Evolutionary conservation across 768 basidiomycete species (phyloP).

Genomic region (Plicaturopsis crispa): DNA sequence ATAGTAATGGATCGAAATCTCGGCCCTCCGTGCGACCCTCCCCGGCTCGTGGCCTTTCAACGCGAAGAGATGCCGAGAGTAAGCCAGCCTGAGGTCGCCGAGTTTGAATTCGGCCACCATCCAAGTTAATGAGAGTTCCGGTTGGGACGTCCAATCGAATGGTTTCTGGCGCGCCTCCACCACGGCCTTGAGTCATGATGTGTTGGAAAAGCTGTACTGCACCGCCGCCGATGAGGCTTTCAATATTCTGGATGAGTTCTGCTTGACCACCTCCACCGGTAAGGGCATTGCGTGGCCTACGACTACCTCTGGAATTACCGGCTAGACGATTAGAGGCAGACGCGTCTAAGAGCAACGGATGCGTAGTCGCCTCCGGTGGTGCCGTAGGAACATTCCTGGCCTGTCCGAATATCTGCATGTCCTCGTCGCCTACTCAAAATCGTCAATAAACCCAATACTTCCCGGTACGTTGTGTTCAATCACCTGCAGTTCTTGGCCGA

Average conservation of each 20-base stretch:
- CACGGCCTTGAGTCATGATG: constrained; percentile 56
- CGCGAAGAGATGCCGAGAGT: constrained; percentile 50
- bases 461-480: constrained; percentile 8
- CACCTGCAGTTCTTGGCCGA: constrained; percentile 44
- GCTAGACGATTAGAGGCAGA: constrained; percentile 38
- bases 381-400: constrained; percentile 41
- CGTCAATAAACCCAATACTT: background rate
- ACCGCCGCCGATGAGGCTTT: constrained; percentile 74
- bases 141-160: constrained; percentile 75
- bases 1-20: constrained; percentile 73
- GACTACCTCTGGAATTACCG: constrained; percentile 38
- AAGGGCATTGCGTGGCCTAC: constrained; percentile 51
- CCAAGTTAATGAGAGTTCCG: constrained; percentile 52
- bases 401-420: constrained; percentile 57
- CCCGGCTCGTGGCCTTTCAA: constrained; percentile 46
- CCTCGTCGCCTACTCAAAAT: constrained; percentile 36
- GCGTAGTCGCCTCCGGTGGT: constrained; percentile 65
- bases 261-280: constrained; percentile 35
- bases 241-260: constrained; percentile 69
- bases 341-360: constrained; percentile 74
- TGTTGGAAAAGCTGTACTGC: constrained; percentile 82
- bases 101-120: constrained; percentile 42
- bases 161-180: constrained; percentile 49
- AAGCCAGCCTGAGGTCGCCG: constrained; percentile 40
- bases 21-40: constrained; percentile 39